Evolutionary conservation across 805 yeast species (phyloP), one percentile per base, ranked within the genome.

Genomic region (Candida sakaeoensis): DNA sequence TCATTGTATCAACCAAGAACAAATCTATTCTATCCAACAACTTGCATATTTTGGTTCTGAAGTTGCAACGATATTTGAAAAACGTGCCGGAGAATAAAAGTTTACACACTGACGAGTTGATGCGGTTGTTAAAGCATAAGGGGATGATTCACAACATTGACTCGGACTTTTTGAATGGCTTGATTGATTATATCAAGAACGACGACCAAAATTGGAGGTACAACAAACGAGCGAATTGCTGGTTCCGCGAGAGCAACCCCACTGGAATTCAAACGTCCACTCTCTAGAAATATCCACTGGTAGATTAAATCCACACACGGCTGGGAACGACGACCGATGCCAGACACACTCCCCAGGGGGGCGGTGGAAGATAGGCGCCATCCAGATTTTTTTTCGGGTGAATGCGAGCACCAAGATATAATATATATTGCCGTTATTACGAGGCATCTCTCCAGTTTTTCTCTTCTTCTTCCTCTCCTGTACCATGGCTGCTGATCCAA

Each of bases 401-500:
- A 28, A 28, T 28, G 32, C 32, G 32, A 28, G n/a, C n/a, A n/a
- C n/a, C n/a, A 23, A 23, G 12, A 16, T 7, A 5, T 14, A 5
- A 14, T 15, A 28, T 15, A 7, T 8, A n/a, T 8, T 15, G 8
- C 17, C 7, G 12, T 28, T 14, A 28, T 13, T 7, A 7, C 12
- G 12, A 13, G 30, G 10, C 8, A 27, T 8, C 31, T 14, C 31
- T 10, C 10, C 9, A 29, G 8, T 15, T 16, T 5, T 5, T 16
- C 21, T 9, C 6, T 13, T 16, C 15, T 29, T 29, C 6, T 15
- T 9, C 16, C 6, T 29, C 7, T 4, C 15, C 12, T 29, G 19
- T 6, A 24, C 26, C 25, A 38, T 38, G 41, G 24, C 37, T n/a
- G n/a, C n/a, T 12, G 41, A 32, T 13, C 41, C 91, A 32, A 77